Conservation (phyloP, 2,329 filamentous ascomycete species). For the Penicillium griseofulvum region DNA sequence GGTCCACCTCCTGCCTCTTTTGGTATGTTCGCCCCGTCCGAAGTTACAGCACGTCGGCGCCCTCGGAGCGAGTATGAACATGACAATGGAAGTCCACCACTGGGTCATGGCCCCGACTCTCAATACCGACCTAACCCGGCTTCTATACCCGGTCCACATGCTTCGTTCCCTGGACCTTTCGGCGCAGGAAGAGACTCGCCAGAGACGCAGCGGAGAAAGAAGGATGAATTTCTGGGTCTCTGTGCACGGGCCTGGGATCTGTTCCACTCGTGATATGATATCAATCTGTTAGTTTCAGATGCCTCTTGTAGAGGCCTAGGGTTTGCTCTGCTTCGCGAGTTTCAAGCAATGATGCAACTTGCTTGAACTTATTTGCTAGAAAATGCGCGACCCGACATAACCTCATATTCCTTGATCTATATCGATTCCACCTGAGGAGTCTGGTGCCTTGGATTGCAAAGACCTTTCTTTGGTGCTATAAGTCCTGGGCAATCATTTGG, state of each 20-base stretch:
- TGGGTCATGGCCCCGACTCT: conserved; percentile 67
- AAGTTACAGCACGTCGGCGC: conserved; percentile 60
- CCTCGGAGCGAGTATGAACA: conserved; percentile 85
- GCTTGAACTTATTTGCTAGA: not conserved
- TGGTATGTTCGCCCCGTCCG: conserved; percentile 36
- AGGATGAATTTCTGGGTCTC: conserved; percentile 83
- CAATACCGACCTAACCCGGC: conserved; percentile 40
- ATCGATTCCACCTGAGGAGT: not conserved
- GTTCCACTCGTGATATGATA: conserved; percentile 73
- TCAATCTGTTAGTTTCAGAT: not conserved
- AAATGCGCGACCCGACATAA: not conserved
- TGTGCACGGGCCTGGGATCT: conserved; percentile 94
- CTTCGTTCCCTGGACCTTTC: conserved; percentile 65
- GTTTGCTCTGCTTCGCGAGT: not conserved
- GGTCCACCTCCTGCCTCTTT: conserved; percentile 56
- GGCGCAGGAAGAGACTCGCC: conserved; percentile 79
- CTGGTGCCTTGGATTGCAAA: not conserved
- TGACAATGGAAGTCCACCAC: conserved; percentile 80
- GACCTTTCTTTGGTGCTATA: not conserved
- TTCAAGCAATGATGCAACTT: conserved; percentile 9
- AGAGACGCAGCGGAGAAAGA: conserved; percentile 79
- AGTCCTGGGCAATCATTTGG: not conserved
- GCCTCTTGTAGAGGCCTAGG: not conserved
- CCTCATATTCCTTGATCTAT: not conserved
- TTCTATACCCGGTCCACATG: conserved; percentile 22